These are phyloP conservation scores for Tetrahymena elliotti DNA, from an alignment of 73 alveolate species.

Conservation along the genomic window DNA sequence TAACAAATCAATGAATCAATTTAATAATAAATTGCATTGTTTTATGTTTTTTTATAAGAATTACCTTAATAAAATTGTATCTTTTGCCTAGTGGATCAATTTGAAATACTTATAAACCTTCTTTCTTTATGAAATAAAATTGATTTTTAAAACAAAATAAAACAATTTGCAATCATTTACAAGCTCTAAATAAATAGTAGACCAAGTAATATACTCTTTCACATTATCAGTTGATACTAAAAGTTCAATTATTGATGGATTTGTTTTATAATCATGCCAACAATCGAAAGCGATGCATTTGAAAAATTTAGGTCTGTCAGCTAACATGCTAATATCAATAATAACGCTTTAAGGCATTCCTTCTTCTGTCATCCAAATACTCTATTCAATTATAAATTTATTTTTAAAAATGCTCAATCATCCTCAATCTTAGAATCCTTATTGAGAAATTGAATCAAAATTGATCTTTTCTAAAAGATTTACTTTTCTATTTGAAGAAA, in stretches of 20 bases:
- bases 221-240: conserved; percentile 26
- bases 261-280: conserved; percentile 53
- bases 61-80: conserved; percentile 18
- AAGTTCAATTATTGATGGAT: conserved; percentile 48
- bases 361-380: conserved; percentile 44
- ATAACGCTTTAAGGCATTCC: conserved; percentile 46
- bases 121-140: not conserved
- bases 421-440: not conserved
- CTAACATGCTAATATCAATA: conserved; percentile 26
- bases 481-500: not conserved
- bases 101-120: conserved; percentile 41
- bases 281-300: conserved; percentile 50
- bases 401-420: not conserved
- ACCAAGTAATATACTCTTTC: conserved; percentile 40
- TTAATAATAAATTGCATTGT: too few species aligned
- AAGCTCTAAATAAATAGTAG: conserved; percentile 36
- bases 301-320: conserved; percentile 40
- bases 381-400: not conserved
- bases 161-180: not conserved
- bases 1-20: not conserved
- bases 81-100: conserved; percentile 45
- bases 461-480: not conserved
- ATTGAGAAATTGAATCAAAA: not conserved
- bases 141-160: not conserved
- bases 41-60: not conserved